Percentiles rank a stretch among this genome's conserved stretches.
These are phyloP conservation scores for Melampsora americana DNA, from an alignment of 1,284 basidiomycete genomes.

Conservation along the genomic window DNA sequence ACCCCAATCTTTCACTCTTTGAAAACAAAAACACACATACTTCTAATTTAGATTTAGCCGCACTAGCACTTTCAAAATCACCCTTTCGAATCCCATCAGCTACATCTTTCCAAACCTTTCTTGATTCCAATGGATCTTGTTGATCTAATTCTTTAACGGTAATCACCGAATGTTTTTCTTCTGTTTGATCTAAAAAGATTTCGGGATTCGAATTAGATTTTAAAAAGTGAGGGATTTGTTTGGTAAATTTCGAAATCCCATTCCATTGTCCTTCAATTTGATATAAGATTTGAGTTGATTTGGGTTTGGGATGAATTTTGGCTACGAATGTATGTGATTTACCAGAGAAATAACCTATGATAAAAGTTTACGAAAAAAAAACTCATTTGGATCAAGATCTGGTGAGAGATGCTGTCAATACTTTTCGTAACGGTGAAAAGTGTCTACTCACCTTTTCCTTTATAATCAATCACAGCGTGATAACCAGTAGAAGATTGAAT, in stretches of 20 bases:
- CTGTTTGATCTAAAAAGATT: conserved; percentile 59
- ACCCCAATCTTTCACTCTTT: neutral
- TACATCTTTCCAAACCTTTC: conserved; percentile 79
- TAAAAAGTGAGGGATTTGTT: conserved; percentile 47
- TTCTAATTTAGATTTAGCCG: conserved; percentile 88
- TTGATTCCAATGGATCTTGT: conserved; percentile 80
- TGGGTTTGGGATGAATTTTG: conserved; percentile 60
- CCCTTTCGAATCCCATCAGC: conserved; percentile 85
- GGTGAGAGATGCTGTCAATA: too few species aligned
- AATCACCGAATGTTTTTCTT: conserved; percentile 66
- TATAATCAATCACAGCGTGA: conserved; percentile 61
- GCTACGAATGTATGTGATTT: conserved; percentile 93
- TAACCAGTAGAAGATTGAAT: conserved; percentile 77
- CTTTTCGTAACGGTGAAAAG: neutral
- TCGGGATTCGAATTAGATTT: conserved; percentile 49
- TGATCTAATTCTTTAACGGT: conserved; percentile 62
- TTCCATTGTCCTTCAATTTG: conserved; percentile 87
- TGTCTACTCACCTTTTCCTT: conserved; percentile 52
- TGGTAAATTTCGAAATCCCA: conserved; percentile 61
- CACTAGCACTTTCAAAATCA: conserved; percentile 85
- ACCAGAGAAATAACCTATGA: conserved; percentile 73
- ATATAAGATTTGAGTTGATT: conserved; percentile 57
- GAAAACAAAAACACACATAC: conserved; percentile 56
- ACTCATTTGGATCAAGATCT: too few species aligned
- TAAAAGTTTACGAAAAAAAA: neutral